phyloP scores from a whole-genome alignment of 805 yeast genomes.

The Lipomyces sp. region DNA sequence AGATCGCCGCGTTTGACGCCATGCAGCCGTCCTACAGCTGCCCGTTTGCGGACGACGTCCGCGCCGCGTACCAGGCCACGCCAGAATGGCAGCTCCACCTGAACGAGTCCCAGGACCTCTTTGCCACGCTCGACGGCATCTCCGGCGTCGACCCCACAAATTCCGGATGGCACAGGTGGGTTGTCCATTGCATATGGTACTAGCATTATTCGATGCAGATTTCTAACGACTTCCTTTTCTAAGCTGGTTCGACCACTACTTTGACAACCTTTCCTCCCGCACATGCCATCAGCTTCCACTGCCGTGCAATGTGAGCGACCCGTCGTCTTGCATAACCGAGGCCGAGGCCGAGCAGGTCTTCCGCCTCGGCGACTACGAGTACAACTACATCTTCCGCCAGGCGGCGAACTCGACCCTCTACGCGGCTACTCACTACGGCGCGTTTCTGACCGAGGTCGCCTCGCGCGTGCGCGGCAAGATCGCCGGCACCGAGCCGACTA shows the following conservation, averaged over 20 bases:
- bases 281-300: constrained; percentile 41
- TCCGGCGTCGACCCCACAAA: constrained; percentile 32
- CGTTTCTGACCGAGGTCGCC: constrained; percentile 41
- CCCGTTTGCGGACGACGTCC: constrained; percentile 36
- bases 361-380: constrained; percentile 47
- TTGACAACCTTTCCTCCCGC: constrained; percentile 44
- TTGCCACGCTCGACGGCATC: constrained; percentile 41
- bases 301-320: constrained; percentile 36
- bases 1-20: constrained; percentile 38
- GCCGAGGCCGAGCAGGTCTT: constrained; percentile 43
- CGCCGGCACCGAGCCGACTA: constrained; percentile 34
- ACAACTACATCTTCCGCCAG: constrained; percentile 41
- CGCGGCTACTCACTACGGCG: constrained; percentile 40
- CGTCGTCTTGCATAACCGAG: constrained; percentile 34
- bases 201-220: not conserved
- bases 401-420: constrained; percentile 40
- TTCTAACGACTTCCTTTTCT: constrained; percentile 29
- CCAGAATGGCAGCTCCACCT: constrained; percentile 42
- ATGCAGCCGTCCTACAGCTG: constrained; percentile 42
- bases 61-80: constrained; percentile 33
- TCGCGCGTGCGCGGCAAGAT: constrained; percentile 35
- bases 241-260: constrained; percentile 42
- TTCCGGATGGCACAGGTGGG: constrained; percentile 18
- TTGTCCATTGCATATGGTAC: not conserved
- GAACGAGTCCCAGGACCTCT: constrained; percentile 40